Conservation (phyloP, 2,329 filamentous ascomycete genomes). For the Colletotrichum eremochloae region DNA sequence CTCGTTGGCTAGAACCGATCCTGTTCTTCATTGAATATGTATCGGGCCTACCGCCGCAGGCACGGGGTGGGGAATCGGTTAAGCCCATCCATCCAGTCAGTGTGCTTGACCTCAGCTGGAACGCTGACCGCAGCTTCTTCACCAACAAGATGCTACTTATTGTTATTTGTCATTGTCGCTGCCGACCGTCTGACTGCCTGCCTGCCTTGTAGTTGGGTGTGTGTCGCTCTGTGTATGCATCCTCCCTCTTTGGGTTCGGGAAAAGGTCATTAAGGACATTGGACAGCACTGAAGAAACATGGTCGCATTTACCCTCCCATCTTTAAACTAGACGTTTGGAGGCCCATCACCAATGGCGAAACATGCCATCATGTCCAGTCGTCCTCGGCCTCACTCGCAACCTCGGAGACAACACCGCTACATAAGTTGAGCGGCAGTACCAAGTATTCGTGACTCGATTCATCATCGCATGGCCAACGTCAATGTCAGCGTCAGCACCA, state of each 20-base stretch:
- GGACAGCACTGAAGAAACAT: constrained; percentile 1
- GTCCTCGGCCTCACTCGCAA: background rate
- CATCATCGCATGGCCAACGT: constrained; percentile 6
- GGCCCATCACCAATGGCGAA: constrained; percentile 25
- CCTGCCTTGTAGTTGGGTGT: background rate
- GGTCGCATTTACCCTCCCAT: background rate
- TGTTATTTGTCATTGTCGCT: background rate
- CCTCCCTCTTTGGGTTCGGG: background rate
- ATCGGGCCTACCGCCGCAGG: background rate
- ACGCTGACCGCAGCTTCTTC: background rate
- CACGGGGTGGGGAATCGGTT: background rate
- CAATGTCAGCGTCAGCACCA: constrained; percentile 13
- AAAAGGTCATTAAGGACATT: background rate
- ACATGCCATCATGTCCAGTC: background rate
- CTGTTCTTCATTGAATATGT: constrained; percentile 18
- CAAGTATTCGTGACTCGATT: constrained; percentile 9
- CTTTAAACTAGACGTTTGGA: background rate
- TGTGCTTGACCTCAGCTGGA: background rate
- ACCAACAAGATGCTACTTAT: background rate
- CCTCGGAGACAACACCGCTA: constrained; percentile 16
- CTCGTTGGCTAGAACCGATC: background rate
- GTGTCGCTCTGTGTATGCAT: background rate
- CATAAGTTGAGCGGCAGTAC: constrained; percentile 14
- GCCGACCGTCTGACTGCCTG: background rate
- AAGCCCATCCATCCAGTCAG: background rate